phyloP scores from a whole-genome alignment of 2,329 filamentous ascomycete genomes.

The Hortaea werneckii region DNA sequence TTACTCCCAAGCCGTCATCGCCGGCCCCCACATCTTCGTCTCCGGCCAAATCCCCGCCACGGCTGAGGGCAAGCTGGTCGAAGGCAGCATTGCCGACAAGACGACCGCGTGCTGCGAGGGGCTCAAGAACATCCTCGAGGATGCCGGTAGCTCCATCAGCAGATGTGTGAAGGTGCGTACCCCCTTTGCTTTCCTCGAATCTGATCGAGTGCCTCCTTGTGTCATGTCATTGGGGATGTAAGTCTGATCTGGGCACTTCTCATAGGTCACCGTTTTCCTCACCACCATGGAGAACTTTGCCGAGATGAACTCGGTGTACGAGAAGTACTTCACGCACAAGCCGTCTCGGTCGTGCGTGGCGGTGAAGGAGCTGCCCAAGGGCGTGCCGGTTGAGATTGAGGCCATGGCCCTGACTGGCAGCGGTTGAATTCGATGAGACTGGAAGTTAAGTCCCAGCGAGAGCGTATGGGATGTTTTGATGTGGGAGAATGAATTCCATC shows the following conservation, averaged over 20 bases:
- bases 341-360: conserved; percentile 84
- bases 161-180: conserved; percentile 70
- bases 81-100: conserved; percentile 57
- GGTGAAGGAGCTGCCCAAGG: conserved; percentile 79
- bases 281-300: conserved; percentile 84
- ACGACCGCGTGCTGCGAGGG: conserved; percentile 67
- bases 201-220: no score
- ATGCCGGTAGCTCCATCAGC: conserved; percentile 65
- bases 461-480: no score
- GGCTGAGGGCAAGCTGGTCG: conserved; percentile 48
- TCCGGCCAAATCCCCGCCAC: conserved; percentile 71
- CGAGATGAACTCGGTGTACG: conserved; percentile 77
- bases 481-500: no score
- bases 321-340: conserved; percentile 71
- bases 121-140: conserved; percentile 71
- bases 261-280: conserved; percentile 59
- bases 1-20: conserved; percentile 52
- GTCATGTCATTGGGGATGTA: no score
- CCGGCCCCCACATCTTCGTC: conserved; percentile 57
- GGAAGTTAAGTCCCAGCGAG: no score
- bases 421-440: background rate
- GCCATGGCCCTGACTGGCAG: conserved; percentile 53
- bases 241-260: no score
- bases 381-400: conserved; percentile 83
- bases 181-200: background rate